Evolutionary conservation across 1,284 basidiomycete species (phyloP), one percentile per base, ranked within the genome.

Genomic region (Microbotryum lychnidis-dioicae): DNA sequence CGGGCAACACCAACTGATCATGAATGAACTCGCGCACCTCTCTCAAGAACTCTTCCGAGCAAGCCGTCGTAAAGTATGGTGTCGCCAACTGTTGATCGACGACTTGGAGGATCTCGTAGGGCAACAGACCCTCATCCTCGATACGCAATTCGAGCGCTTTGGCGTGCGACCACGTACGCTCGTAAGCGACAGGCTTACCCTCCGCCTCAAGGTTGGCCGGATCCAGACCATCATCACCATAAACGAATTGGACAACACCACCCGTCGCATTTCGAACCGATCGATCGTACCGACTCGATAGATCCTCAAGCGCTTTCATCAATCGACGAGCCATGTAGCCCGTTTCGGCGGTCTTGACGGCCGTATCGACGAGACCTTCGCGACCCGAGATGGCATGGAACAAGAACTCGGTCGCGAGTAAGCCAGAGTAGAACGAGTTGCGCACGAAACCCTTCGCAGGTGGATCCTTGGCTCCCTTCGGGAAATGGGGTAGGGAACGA

Each of bases 361-460:
- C 96, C 0, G 96, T 99, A 78, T 99, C 96, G 73, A 99, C 94
- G 51, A 98, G 78, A 78, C 96, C 96, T 79, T 98, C 96, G 75
- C 96, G 87, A 69, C 96, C 96, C 25, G 94, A 97, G 72, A 98
- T 97, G 64, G 93, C 96, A 78, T 99, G 96, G 81, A 98, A 98
- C 59, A 98, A 76, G 78, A 99, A 99, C 74, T 99, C 96, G 14
- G 94, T 94, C 0, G 96, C 90, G 0, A 84, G 82, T n/a, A 99
- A 79, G 44, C 96, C 96, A 8, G 87, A 86, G 78, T 87, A 98
- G 81, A 98, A 99, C 71, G 68, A 90, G 76, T 97, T 98, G 53
- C 92, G 83, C 49, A 99, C 96, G 78, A 98, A 99, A 58, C 96
- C 96, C 75, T 98, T 98, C 0, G 93, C 91, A 0, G 93, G 93